Percentiles rank a stretch among this genome's conserved stretches.
Evolutionary conservation across 805 yeast species (phyloP).

Genomic region (Cyberlindnera subsufficiens): DNA sequence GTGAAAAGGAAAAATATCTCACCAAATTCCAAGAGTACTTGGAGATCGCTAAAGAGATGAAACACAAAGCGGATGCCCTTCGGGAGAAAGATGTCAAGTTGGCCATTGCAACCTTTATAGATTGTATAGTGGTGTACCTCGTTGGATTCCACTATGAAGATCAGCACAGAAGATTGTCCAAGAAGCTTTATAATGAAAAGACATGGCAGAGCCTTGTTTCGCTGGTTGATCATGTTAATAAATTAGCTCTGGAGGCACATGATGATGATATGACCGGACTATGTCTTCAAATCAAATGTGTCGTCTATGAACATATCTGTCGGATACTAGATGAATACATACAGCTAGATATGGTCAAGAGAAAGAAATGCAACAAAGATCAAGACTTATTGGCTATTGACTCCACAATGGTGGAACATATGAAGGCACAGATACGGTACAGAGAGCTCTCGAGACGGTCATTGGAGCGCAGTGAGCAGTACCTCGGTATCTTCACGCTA

Average conservation of each 20-base stretch:
- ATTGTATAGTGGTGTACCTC: slow-evolving; percentile 16
- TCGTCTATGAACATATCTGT: slow-evolving; percentile 14
- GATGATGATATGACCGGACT: slow-evolving; percentile 12
- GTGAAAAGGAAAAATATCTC: not conserved
- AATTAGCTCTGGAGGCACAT: slow-evolving; percentile 1
- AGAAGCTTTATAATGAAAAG: slow-evolving; percentile 8
- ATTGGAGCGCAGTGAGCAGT: slow-evolving; percentile 5
- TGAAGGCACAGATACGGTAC: slow-evolving; percentile 5
- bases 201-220: slow-evolving; percentile 16
- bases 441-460: slow-evolving; percentile 6
- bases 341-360: slow-evolving; percentile 3
- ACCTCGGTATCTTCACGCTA: slow-evolving; percentile 9
- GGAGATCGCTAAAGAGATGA: slow-evolving; percentile 9
- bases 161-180: slow-evolving; percentile 7
- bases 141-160: slow-evolving; percentile 20
- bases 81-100: slow-evolving; percentile 1
- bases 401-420: slow-evolving; percentile 2
- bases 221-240: slow-evolving; percentile 10
- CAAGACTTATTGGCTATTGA: slow-evolving; percentile 1
- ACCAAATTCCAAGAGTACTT: slow-evolving; percentile 3
- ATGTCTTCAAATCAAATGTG: slow-evolving; percentile 9
- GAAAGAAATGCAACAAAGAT: slow-evolving; percentile 1
- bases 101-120: slow-evolving; percentile 11
- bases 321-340: slow-evolving; percentile 9
- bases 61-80: slow-evolving; percentile 17